Evolutionary conservation across 257 asterid genomes (phyloP), one percentile per base, ranked within the genome.

Genomic region (Solanum piurae): DNA sequence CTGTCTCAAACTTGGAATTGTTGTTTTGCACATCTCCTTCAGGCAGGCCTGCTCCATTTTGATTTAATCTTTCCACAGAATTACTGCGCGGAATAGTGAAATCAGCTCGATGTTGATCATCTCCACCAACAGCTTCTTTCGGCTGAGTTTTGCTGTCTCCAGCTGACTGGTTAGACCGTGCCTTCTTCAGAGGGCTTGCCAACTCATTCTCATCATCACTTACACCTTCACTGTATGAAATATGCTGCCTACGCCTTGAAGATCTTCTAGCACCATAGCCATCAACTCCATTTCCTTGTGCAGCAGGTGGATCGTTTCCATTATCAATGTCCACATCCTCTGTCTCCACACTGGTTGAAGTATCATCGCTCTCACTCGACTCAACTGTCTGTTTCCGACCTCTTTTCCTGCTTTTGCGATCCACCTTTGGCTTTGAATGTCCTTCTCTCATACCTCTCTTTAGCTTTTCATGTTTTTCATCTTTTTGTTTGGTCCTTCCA

Each of bases 341-440:
- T 31, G 88, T 29, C 75, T 89, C 95, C 66, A 91, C 85, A 23
- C 92, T 93, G 88, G 92, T 92, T 27, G 92, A 90, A 27, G 91
- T 85, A 77, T 93, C 95, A 83, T 9, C 87, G 75, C 95, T 94
- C 89, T 89, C 98, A 85, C 94, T 92, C 29, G 95, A 90, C 76
- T 94, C 97, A 7, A 62, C 75, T 42, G 84, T 76, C 34, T 27
- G 72, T 90, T 91, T 92, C 90, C 91, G 88, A 64, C 91, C 91
- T 86, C 93, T 91, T 91, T 92, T 96, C 91, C 90, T 84, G 83
- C 85, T 89, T 73, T 88, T 93, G 79, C 86, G 90, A 79, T 72
- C 88, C 79, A 90, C 93, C 72, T 89, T 89, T 83, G 88, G 29
- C 25, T 66, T 44, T 71, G 64, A 85, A 87, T 29, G 42, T 52